Evolutionary conservation across 2,329 filamentous ascomycete species (phyloP).

Genomic region (Exophiala bonariae): DNA sequence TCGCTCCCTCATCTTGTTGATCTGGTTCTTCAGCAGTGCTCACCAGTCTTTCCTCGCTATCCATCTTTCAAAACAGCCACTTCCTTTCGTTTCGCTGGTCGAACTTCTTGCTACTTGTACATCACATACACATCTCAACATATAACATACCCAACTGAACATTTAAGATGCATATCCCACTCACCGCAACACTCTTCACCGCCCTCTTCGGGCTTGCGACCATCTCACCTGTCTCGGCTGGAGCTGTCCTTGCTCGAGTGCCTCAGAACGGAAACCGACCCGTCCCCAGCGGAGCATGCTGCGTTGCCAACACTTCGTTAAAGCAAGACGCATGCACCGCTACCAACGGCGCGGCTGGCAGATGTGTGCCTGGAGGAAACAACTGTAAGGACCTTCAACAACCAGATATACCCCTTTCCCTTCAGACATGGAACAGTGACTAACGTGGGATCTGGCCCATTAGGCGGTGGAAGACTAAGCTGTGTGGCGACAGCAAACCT

Average conservation of each 20-base stretch:
- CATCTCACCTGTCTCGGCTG: conserved; percentile 1
- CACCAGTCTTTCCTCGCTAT: not conserved
- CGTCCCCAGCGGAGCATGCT: conserved; percentile 3
- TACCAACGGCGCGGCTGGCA: not conserved
- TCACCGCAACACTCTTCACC: not conserved
- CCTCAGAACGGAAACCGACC: conserved; percentile 11
- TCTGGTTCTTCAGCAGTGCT: conserved; percentile 3
- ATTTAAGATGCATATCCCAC: not conserved
- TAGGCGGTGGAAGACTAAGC: conserved; percentile 8
- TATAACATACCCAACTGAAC: not conserved
- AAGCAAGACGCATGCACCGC: conserved; percentile 11
- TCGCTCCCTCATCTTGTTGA: not conserved
- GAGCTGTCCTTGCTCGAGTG: conserved; percentile 1
- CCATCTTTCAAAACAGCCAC: not conserved
- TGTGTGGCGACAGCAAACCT: conserved; percentile 5
- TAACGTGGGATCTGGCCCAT: not conserved
- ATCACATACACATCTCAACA: not conserved
- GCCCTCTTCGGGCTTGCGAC: conserved; percentile 1
- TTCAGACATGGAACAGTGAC: not conserved
- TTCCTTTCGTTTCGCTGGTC: conserved; percentile 4
- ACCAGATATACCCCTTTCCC: not conserved
- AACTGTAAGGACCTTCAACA: not conserved
- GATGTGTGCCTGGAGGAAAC: conserved; percentile 7
- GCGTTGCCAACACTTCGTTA: conserved; percentile 7
- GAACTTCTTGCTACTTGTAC: not conserved